Base-by-base conservation (phyloP, 176 grass and related monocot species). In the Eleusine coracana region DNA sequence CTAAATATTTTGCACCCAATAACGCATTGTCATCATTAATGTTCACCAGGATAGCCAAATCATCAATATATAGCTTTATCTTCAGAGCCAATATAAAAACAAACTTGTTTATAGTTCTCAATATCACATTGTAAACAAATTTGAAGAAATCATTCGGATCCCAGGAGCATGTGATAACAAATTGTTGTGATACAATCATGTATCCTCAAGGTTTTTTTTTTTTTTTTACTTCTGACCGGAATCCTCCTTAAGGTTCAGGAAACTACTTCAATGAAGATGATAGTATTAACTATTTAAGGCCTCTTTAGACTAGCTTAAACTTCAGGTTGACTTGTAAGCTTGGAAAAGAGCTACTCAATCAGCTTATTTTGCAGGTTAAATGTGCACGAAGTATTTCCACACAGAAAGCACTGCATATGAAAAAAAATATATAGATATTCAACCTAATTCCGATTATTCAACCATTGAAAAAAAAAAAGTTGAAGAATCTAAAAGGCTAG, bases 81-180 rank as follows among this genome's bases (percentile, higher is more conserved):
- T 59, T 50, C 40, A 81, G 68, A 61, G 20, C 70, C 69, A 86
- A 74, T 27, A 80, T 34, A 61, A 23, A 12, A 86, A 73, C 25
- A 52, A 51, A 29, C 28, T 70, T 64, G 58, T 9, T 37, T 34
- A 21, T 48, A 29, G 10, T 34, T 73, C 27, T 48, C 40, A 72
- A 31, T 48, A 72, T 46, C 6, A 31, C 16, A 61, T 49, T 59
- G 66, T 52, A 68, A 42, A 51, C 50, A 34, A 34, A 34, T 2
- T 2, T 34, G 50, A 74, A 68, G 12, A 20, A 58, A 68, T 23
- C 14, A 78, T 11, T 39, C n/a, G 58, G 7, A 25, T 49, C 42
- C 15, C 60, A 38, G 34, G 3, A 83, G 18, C 17, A 73, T 69
- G 55, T 86, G 64, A 80, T 73, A 70, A 41, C 27, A 10, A 62